Evolutionary conservation across 2,329 filamentous ascomycete species (phyloP).

Genomic region (Alternaria solani): DNA sequence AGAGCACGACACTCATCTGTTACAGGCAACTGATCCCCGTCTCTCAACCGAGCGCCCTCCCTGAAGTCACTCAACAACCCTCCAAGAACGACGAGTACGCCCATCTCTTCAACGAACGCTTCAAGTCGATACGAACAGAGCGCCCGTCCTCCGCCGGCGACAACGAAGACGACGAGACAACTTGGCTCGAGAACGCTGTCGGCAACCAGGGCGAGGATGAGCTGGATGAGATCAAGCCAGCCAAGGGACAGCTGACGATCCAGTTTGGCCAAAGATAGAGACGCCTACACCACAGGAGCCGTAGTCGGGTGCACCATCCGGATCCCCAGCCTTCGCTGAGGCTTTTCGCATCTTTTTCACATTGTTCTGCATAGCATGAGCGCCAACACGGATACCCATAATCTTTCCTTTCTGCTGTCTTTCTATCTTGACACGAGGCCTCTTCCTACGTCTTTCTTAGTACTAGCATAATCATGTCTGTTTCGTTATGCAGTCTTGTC

Average conservation of each 20-base stretch:
- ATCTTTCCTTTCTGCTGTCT: constrained; percentile 8
- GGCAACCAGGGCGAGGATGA: constrained; percentile 33
- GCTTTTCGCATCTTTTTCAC: constrained; percentile 30
- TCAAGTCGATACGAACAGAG: constrained; percentile 39
- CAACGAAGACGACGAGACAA: constrained; percentile 45
- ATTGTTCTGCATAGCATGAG: constrained; percentile 25
- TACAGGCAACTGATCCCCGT: constrained; percentile 61
- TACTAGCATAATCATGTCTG: constrained; percentile 2
- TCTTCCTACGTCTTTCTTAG: background rate
- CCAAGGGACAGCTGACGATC: constrained; percentile 47
- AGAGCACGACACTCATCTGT: constrained; percentile 32
- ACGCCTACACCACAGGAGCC: background rate
- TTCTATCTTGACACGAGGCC: background rate
- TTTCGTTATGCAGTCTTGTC: background rate
- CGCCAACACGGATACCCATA: constrained; percentile 41
- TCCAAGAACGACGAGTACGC: constrained; percentile 49
- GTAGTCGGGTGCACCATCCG: constrained; percentile 7
- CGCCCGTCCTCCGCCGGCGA: constrained; percentile 34
- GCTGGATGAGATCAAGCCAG: constrained; percentile 28
- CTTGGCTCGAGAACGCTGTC: constrained; percentile 45
- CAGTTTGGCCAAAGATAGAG: constrained; percentile 46
- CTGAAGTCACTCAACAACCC: constrained; percentile 46
- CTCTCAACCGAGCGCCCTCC: constrained; percentile 54
- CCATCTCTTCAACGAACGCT: constrained; percentile 54
- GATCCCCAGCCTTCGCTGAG: constrained; percentile 11